Evolutionary conservation across 305 asterid genomes (phyloP).

Genomic region (Fraxinus greggii): DNA sequence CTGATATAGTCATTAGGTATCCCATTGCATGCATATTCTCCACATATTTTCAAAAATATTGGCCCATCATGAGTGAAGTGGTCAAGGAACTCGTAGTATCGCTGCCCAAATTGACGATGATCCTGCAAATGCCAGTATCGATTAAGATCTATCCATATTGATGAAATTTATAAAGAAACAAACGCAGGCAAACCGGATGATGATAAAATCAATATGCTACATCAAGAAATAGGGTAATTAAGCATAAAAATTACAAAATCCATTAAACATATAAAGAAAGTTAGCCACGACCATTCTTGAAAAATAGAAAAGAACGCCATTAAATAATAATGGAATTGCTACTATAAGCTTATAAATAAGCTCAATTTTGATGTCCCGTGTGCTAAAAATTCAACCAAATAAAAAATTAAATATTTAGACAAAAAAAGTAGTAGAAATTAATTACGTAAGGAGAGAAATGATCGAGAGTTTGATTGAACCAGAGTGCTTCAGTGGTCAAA

Average conservation of each 20-base stretch:
- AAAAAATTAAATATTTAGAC: not conserved
- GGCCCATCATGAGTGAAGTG: conserved; percentile 84
- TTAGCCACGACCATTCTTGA: not conserved
- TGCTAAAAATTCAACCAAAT: not conserved
- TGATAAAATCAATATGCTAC: not conserved
- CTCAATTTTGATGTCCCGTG: not conserved
- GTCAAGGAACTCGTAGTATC: conserved; percentile 86
- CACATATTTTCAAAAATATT: conserved; percentile 76
- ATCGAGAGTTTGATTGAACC: conserved; percentile 90
- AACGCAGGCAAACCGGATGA: not conserved
- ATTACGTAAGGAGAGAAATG: conserved; percentile 92
- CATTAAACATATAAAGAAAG: not conserved
- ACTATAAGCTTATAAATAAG: not conserved
- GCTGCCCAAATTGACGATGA: conserved; percentile 70
- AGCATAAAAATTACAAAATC: not conserved
- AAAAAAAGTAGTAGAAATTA: not conserved
- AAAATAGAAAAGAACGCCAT: not conserved
- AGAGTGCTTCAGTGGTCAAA: conserved; percentile 58
- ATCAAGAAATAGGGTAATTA: not conserved
- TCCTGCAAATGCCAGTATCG: conserved; percentile 49
- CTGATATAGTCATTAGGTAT: conserved; percentile 74
- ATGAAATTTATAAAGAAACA: not conserved
- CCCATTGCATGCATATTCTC: conserved; percentile 86
- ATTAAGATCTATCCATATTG: not conserved
- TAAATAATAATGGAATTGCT: not conserved